Evolutionary conservation across 352 stramenopile genomes (phyloP).

Genomic region (Phytopythium oedochilum): DNA sequence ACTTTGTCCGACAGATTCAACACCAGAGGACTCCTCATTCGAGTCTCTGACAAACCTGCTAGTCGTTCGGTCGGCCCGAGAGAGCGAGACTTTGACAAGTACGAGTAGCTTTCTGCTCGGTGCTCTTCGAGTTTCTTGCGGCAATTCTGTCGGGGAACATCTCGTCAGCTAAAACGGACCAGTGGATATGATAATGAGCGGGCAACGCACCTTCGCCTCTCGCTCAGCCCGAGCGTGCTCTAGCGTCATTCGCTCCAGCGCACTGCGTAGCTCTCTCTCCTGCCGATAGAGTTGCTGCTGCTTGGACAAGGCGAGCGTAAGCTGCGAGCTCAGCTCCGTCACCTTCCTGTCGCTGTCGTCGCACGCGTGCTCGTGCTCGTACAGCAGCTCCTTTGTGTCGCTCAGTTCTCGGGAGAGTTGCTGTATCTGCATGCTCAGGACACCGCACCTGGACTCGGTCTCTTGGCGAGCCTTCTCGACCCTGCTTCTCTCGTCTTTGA

Average conservation of each 20-base stretch:
- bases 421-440: conserved; percentile 47
- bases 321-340: conserved; percentile 55
- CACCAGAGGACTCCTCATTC: not conserved
- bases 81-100: conserved; percentile 9
- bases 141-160: conserved; percentile 18
- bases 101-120: conserved; percentile 31
- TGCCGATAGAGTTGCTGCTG: conserved; percentile 72
- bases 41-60: not conserved
- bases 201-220: conserved; percentile 34
- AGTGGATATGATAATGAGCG: not conserved
- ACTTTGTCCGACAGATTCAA: not conserved
- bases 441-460: conserved; percentile 33
- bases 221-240: conserved; percentile 64
- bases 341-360: conserved; percentile 71
- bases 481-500: conserved; percentile 62
- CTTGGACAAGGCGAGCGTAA: conserved; percentile 64
- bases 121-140: conserved; percentile 63
- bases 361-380: conserved; percentile 56
- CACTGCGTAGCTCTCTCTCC: conserved; percentile 57
- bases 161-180: not conserved
- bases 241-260: conserved; percentile 51
- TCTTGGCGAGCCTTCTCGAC: conserved; percentile 47
- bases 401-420: conserved; percentile 48
- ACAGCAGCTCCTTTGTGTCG: conserved; percentile 47
- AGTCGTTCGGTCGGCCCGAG: not conserved